A percentile compares a stretch with the other conserved stretches of the same genome.
phyloP scores from a whole-genome alignment of 192 early-diverging fungal genomes.

The Chytriomyces confervae region DNA sequence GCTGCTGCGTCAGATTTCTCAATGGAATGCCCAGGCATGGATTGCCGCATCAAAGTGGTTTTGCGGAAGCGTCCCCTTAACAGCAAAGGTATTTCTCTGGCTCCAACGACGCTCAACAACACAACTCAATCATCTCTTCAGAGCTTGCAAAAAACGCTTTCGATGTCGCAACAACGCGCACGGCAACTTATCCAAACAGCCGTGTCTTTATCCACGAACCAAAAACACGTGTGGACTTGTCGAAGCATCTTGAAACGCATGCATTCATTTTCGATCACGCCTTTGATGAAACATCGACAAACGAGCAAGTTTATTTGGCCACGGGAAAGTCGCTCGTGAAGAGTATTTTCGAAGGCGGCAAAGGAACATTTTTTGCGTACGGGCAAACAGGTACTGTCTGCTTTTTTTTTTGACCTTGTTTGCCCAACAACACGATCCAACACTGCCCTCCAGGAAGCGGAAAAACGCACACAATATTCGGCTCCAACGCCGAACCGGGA shows the following conservation, averaged over 20 bases:
- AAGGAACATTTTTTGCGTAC: conserved; percentile 51
- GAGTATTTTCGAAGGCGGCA: conserved; percentile 41
- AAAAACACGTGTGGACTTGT: conserved; percentile 72
- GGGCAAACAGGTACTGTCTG: conserved; percentile 46
- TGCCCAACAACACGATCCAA: background rate
- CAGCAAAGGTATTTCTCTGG: conserved; percentile 58
- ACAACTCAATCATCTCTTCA: background rate
- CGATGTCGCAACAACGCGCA: conserved; percentile 48
- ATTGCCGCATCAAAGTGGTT: conserved; percentile 76
- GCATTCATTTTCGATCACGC: conserved; percentile 87
- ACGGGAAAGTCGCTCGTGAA: conserved; percentile 36
- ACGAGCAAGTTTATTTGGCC: conserved; percentile 42
- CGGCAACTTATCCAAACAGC: conserved; percentile 40
- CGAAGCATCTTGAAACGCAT: conserved; percentile 85
- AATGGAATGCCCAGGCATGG: background rate
- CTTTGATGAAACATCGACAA: conserved; percentile 71
- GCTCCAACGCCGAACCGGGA: conserved; percentile 36
- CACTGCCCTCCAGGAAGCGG: conserved; percentile 36
- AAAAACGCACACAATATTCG: conserved; percentile 59
- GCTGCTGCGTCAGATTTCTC: background rate
- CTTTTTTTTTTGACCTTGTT: background rate
- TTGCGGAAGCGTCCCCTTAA: conserved; percentile 87
- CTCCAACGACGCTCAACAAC: background rate
- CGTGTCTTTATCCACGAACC: conserved; percentile 54
- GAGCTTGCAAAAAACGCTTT: conserved; percentile 30